Evolutionary conservation across 179 eudicot species (phyloP), one percentile per base, ranked within the genome.

Genomic region (Heliamphora pulchella): DNA sequence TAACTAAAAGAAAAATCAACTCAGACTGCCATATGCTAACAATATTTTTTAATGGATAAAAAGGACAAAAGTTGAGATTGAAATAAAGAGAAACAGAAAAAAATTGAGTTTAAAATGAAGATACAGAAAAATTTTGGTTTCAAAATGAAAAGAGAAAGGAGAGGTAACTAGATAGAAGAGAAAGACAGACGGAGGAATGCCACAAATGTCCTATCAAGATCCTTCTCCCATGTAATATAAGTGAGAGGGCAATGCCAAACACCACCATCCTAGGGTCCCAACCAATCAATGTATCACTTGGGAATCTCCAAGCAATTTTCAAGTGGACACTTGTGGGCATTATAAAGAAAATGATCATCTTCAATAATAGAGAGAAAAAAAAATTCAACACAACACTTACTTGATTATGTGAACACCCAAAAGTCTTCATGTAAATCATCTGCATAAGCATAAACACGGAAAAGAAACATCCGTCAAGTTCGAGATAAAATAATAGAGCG

Each of bases 321-420:
- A 47, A 53, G 59, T 31, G 8, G 64, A 64, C 76, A 75, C 78
- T 75, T 51, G 66, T n/a, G 41, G 17, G 17, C 7, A 72, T 47
- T 51, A 5, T 50, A 47, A 72, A 51, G 58, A 43, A 2, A 20
- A 78, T 51, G 22, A 22, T 64, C 58, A 76, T 71, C 71, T n/a
- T 11, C 44, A 11, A 18, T 61, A 10, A 66, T 7, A 7, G 54
- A 48, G 8, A 14, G 13, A 3, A 53, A 51, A 8, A 71, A 14
- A 53, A 71, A 74, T 0, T 47, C 11, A 46, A 15, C 17, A 46
- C 73, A 57, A 78, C 8, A 39, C 76, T 78, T 22, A 90, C 98
- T 94, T 93, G 97, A 87, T 93, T 95, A 86, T 95, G 98, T 4
- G 98, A 95, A 82, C 98, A 95, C 17, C 98, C 98, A 81, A 95